A percentile compares a stretch with the other conserved stretches of the same genome.
phyloP scores from a whole-genome alignment of 2,329 filamentous ascomycete species.

The Corinectria fuckeliana region DNA sequence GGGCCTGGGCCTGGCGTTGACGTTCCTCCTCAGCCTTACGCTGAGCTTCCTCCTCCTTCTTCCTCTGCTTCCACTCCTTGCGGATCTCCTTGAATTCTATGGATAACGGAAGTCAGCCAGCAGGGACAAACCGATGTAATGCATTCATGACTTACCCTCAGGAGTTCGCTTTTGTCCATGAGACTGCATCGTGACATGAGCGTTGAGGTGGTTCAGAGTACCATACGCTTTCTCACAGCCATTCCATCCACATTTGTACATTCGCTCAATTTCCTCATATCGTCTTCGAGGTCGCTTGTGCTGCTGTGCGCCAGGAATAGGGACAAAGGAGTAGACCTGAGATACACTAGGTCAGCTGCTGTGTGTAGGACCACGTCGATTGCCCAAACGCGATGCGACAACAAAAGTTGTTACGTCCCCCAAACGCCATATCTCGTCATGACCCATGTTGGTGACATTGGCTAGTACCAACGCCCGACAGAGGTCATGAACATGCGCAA shows the following conservation, averaged over 20 bases:
- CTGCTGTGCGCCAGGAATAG: slow-evolving; percentile 94
- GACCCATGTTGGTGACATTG: not conserved
- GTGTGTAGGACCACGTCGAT: not conserved
- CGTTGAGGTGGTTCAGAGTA: slow-evolving; percentile 95
- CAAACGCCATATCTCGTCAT: not conserved
- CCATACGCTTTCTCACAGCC: slow-evolving; percentile 99
- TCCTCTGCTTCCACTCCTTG: slow-evolving; percentile 98
- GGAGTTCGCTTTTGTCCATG: slow-evolving; percentile 94
- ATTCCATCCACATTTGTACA: slow-evolving; percentile 99
- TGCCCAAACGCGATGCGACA: not conserved
- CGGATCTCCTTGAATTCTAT: slow-evolving; percentile 98
- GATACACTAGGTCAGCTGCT: not conserved
- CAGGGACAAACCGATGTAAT: not conserved
- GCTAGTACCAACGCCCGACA: not conserved
- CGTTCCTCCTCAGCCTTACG: slow-evolving; percentile 93
- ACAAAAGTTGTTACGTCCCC: not conserved
- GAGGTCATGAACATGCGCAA: not conserved
- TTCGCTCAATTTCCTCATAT: slow-evolving; percentile 98
- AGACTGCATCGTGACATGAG: slow-evolving; percentile 98
- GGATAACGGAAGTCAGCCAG: slow-evolving; percentile 35
- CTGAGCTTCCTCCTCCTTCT: slow-evolving; percentile 95
- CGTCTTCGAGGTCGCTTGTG: slow-evolving; percentile 92
- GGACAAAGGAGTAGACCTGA: slow-evolving; percentile 96
- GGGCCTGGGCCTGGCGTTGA: slow-evolving; percentile 57
- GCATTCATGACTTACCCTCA: slow-evolving; percentile 74